These are phyloP conservation scores for Trichophyton rubrum DNA, from an alignment of 2,329 filamentous ascomycete species.

Conservation along the genomic window DNA sequence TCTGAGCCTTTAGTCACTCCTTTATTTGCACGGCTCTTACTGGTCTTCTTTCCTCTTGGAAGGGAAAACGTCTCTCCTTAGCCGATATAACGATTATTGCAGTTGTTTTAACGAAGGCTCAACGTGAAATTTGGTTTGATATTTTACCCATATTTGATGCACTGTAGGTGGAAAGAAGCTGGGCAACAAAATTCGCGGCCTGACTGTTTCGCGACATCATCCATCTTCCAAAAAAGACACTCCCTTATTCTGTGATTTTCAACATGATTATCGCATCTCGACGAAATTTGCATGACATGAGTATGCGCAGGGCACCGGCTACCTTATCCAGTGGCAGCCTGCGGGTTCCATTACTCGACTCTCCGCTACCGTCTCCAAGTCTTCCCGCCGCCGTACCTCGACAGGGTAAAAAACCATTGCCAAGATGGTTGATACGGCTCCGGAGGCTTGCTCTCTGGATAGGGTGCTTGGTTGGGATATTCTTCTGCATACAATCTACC, in stretches of 20 bases:
- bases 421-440: slow-evolving; percentile 47
- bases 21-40: background rate
- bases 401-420: slow-evolving; percentile 48
- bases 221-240: background rate
- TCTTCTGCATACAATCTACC: slow-evolving; percentile 9
- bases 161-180: background rate
- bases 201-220: background rate
- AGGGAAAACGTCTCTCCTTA: background rate
- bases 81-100: background rate
- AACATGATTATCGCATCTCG: slow-evolving; percentile 25
- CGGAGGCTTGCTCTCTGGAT: slow-evolving; percentile 46
- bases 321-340: slow-evolving; percentile 42
- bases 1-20: background rate
- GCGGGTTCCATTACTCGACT: slow-evolving; percentile 52
- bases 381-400: slow-evolving; percentile 56
- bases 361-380: slow-evolving; percentile 57
- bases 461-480: slow-evolving; percentile 23
- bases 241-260: background rate
- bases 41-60: background rate
- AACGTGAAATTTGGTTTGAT: background rate
- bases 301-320: slow-evolving; percentile 16
- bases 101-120: background rate
- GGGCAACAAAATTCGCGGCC: background rate
- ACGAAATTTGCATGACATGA: slow-evolving; percentile 19
- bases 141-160: background rate